phyloP scores from a whole-genome alignment of 805 yeast genomes.

The Debaryomyces prosopidis region DNA sequence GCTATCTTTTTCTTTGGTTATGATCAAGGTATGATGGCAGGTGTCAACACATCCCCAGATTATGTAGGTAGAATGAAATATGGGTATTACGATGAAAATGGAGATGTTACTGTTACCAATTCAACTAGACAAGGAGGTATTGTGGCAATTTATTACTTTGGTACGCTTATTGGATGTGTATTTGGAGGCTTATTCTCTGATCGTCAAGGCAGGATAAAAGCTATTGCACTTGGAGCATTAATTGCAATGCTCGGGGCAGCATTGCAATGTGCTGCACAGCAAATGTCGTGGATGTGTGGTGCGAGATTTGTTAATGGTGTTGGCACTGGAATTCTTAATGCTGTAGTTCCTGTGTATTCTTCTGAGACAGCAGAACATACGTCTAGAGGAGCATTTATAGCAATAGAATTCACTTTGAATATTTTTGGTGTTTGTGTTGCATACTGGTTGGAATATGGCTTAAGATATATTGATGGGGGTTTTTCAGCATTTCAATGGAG shows the following conservation, averaged over 20 bases:
- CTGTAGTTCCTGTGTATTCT: slow-evolving; percentile 77
- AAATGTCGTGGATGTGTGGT: slow-evolving; percentile 8
- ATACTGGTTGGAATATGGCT: slow-evolving; percentile 69
- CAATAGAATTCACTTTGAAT: slow-evolving; percentile 62
- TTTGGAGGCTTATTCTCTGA: slow-evolving; percentile 5
- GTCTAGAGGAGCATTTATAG: slow-evolving; percentile 62
- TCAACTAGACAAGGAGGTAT: slow-evolving; percentile 28
- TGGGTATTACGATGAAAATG: slow-evolving; percentile 11
- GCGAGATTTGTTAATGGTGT: slow-evolving; percentile 61
- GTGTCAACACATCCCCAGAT: slow-evolving; percentile 29
- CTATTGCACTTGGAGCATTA: slow-evolving; percentile 11
- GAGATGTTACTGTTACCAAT: slow-evolving; percentile 16
- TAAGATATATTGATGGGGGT: slow-evolving; percentile 44
- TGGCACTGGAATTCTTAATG: slow-evolving; percentile 71
- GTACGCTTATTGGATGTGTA: slow-evolving; percentile 21
- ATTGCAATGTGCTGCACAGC: slow-evolving; percentile 17
- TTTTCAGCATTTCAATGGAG: slow-evolving; percentile 37
- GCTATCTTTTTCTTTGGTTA: slow-evolving; percentile 40
- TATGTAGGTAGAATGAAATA: slow-evolving; percentile 21
- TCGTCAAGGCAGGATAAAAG: slow-evolving; percentile 16
- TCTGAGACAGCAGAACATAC: slow-evolving; percentile 62
- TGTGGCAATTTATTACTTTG: slow-evolving; percentile 31
- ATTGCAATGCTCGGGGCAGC: slow-evolving; percentile 17
- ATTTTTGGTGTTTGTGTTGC: slow-evolving; percentile 65
- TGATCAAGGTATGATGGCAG: slow-evolving; percentile 46